Conservation (phyloP, 495 filamentous ascomycete species). For the Xylaria palmicola region DNA sequence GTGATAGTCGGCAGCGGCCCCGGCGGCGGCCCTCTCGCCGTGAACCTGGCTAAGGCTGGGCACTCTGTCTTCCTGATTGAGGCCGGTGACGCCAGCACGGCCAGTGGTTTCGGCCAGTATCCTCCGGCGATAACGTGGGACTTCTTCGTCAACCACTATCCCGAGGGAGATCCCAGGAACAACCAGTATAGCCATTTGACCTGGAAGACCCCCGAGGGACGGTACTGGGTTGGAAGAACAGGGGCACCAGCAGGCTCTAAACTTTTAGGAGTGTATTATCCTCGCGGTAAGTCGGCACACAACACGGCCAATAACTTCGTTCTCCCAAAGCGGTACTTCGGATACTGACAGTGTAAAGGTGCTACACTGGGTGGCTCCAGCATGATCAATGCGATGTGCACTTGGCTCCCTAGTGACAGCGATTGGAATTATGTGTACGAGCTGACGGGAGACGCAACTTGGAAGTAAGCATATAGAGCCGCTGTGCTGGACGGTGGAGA, state of each 20-base stretch:
- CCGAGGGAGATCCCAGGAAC: constrained; percentile 30
- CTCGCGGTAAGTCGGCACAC: constrained; percentile 19
- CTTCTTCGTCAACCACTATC: constrained; percentile 39
- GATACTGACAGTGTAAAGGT: constrained; percentile 9
- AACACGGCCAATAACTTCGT: not conserved
- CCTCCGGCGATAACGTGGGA: constrained; percentile 39
- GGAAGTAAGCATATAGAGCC: constrained; percentile 25
- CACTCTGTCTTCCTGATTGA: constrained; percentile 58
- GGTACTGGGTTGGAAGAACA: constrained; percentile 35
- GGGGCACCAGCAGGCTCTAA: constrained; percentile 32
- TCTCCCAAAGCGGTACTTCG: not conserved
- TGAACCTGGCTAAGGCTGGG: constrained; percentile 56
- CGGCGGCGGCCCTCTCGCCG: constrained; percentile 58
- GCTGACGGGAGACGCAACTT: constrained; percentile 34
- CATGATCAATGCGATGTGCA: constrained; percentile 40
- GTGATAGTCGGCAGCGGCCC: constrained; percentile 46
- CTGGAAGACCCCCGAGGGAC: constrained; percentile 32
- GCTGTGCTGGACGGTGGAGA: not conserved
- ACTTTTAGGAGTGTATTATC: constrained; percentile 37
- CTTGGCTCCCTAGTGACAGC: constrained; percentile 34
- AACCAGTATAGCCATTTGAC: constrained; percentile 37
- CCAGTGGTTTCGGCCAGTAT: constrained; percentile 28
- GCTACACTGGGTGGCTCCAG: constrained; percentile 36
- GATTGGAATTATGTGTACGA: constrained; percentile 37
- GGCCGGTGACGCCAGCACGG: constrained; percentile 51